Percentiles rank a stretch among this genome's conserved stretches.
Evolutionary conservation across 352 stramenopile species (phyloP).

Genomic region (Phytophthora aleatoria): DNA sequence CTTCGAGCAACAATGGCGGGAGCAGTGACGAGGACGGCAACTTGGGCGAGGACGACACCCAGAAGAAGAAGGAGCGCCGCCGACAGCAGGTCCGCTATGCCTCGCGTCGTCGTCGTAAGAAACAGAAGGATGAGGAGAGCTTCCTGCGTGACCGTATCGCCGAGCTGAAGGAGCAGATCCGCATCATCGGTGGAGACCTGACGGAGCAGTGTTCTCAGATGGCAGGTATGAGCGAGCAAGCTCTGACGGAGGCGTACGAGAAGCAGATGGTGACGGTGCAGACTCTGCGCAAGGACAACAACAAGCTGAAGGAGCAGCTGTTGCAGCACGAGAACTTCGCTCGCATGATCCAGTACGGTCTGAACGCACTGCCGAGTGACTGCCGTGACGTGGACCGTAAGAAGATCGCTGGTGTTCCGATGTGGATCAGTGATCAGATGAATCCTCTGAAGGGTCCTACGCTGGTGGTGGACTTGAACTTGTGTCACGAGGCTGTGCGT

Average conservation of each 20-base stretch:
- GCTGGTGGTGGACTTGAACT: conserved; percentile 74
- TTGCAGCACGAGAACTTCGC: conserved; percentile 86
- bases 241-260: conserved; percentile 77
- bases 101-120: conserved; percentile 78
- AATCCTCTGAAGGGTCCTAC: conserved; percentile 75
- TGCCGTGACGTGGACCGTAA: conserved; percentile 79
- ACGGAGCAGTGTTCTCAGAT: conserved; percentile 83
- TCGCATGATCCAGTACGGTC: conserved; percentile 82
- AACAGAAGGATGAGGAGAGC: conserved; percentile 86
- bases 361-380: conserved; percentile 78
- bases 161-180: conserved; percentile 86
- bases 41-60: conserved; percentile 55
- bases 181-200: conserved; percentile 78
- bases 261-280: conserved; percentile 85
- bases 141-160: conserved; percentile 81
- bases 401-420: conserved; percentile 69
- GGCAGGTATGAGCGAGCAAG: conserved; percentile 81
- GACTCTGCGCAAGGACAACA: conserved; percentile 82
- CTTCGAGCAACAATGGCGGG: conserved; percentile 50
- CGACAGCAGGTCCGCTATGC: conserved; percentile 81
- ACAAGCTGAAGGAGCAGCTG: conserved; percentile 82
- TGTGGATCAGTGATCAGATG: conserved; percentile 86
- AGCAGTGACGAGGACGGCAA: conserved; percentile 62
- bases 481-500: conserved; percentile 81
- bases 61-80: conserved; percentile 85